A percentile compares a stretch with the other conserved stretches of the same genome.
These are phyloP conservation scores for Nemania serpens DNA, from an alignment of 2,329 filamentous ascomycete genomes.

Conservation along the genomic window DNA sequence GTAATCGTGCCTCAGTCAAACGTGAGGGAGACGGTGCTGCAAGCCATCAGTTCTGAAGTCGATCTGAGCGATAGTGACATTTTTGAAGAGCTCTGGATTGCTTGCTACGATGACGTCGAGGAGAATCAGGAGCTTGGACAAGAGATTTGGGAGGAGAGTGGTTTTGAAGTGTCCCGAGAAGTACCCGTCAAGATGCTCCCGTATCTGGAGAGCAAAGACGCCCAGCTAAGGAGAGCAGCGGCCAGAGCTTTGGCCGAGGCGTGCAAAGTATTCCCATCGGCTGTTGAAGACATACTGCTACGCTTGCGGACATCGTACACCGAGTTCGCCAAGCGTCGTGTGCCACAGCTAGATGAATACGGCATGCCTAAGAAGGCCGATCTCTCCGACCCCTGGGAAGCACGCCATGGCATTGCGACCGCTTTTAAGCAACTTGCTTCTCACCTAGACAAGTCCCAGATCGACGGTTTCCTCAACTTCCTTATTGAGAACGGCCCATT, in stretches of 20 bases:
- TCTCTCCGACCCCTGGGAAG: slow-evolving; percentile 87
- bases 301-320: slow-evolving; percentile 73
- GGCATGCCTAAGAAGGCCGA: slow-evolving; percentile 94
- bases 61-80: slow-evolving; percentile 87
- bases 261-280: slow-evolving; percentile 62
- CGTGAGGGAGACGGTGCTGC: slow-evolving; percentile 82
- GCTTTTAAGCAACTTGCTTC: slow-evolving; percentile 82
- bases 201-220: slow-evolving; percentile 80
- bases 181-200: slow-evolving; percentile 71
- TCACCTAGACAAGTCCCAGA: slow-evolving; percentile 67
- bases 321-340: slow-evolving; percentile 79
- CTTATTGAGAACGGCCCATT: slow-evolving; percentile 84
- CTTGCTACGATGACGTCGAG: slow-evolving; percentile 85
- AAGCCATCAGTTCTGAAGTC: slow-evolving; percentile 88
- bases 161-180: slow-evolving; percentile 69
- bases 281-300: slow-evolving; percentile 65
- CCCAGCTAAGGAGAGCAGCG: slow-evolving; percentile 80
- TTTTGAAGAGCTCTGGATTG: slow-evolving; percentile 91
- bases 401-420: slow-evolving; percentile 83
- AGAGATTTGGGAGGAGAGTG: slow-evolving; percentile 95
- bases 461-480: slow-evolving; percentile 82
- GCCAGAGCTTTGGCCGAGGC: slow-evolving; percentile 81
- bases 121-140: slow-evolving; percentile 83
- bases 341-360: slow-evolving; percentile 86
- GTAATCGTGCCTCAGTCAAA: slow-evolving; percentile 77